A percentile compares a stretch with the other conserved stretches of the same genome.
Evolutionary conservation across 208 protist species (phyloP).

Genomic region (Leptomonas seymouri): DNA sequence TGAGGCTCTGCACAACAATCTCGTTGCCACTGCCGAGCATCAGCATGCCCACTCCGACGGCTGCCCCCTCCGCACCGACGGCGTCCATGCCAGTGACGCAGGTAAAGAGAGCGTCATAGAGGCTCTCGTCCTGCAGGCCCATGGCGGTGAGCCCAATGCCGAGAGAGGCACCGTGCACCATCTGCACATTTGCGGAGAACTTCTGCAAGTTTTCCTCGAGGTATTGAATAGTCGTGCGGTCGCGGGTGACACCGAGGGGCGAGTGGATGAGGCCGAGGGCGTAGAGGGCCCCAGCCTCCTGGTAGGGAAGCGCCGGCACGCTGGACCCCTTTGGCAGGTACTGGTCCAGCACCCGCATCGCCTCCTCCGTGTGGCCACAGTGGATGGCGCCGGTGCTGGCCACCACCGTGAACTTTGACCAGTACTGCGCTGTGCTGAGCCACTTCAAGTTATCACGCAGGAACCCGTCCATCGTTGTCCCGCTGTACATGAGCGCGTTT

Average conservation of each 20-base stretch:
- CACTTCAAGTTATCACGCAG: slow-evolving; percentile 98
- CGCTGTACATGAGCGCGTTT: slow-evolving; percentile 98
- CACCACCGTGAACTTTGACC: slow-evolving; percentile 97
- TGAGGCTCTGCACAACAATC: slow-evolving; percentile 91
- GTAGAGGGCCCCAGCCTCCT: slow-evolving; percentile 97
- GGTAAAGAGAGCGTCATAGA: slow-evolving; percentile 96
- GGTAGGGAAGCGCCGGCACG: slow-evolving; percentile 85
- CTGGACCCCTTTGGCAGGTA: slow-evolving; percentile 91
- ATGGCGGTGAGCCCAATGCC: slow-evolving; percentile 95
- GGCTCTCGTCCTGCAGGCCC: slow-evolving; percentile 84
- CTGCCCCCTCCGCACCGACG: slow-evolving; percentile 97
- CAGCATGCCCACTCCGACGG: slow-evolving; percentile 97
- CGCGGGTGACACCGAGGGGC: slow-evolving; percentile 88
- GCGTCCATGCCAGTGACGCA: slow-evolving; percentile 96
- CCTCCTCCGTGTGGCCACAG: slow-evolving; percentile 93
- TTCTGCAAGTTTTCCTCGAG: slow-evolving; percentile 71
- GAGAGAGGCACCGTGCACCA: slow-evolving; percentile 98
- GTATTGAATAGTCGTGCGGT: slow-evolving; percentile 79
- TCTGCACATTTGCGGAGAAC: slow-evolving; percentile 80
- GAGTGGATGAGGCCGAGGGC: slow-evolving; percentile 98
- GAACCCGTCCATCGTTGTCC: slow-evolving; percentile 98
- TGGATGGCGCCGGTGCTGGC: slow-evolving; percentile 98
- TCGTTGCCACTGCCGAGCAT: slow-evolving; percentile 97
- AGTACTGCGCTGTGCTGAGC: slow-evolving; percentile 96
- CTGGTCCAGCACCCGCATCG: slow-evolving; percentile 86